These are phyloP conservation scores for Strobilomyces confusus DNA, from an alignment of 768 basidiomycete genomes.

Conservation along the genomic window DNA sequence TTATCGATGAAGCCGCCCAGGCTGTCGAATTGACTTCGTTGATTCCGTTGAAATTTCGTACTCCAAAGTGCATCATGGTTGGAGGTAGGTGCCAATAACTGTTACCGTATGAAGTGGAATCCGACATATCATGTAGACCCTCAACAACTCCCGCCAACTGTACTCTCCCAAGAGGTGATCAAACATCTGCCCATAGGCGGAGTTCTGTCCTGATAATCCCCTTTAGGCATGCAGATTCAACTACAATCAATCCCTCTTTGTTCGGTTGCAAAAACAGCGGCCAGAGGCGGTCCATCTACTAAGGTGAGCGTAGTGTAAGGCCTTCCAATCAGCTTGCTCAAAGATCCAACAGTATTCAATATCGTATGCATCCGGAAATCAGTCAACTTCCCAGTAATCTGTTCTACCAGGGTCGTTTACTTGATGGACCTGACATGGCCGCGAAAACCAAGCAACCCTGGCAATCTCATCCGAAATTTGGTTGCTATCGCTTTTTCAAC, in stretches of 20 bases:
- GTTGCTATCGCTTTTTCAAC: slow-evolving; percentile 88
- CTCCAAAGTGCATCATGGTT: slow-evolving; percentile 84
- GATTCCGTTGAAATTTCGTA: slow-evolving; percentile 89
- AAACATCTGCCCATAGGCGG: slow-evolving; percentile 16
- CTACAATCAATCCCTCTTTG: slow-evolving; percentile 92
- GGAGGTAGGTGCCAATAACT: slow-evolving; percentile 50
- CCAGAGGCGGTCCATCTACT: slow-evolving; percentile 87
- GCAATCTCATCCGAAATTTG: slow-evolving; percentile 76
- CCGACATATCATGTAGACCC: slow-evolving; percentile 48
- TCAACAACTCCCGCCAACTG: slow-evolving; percentile 94
- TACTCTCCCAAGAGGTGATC: slow-evolving; percentile 57
- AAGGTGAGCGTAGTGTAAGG: slow-evolving; percentile 48
- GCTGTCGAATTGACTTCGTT: slow-evolving; percentile 92
- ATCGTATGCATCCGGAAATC: slow-evolving; percentile 98
- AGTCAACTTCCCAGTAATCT: slow-evolving; percentile 82
- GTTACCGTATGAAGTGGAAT: neutral
- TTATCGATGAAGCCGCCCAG: slow-evolving; percentile 98
- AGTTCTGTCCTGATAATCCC: slow-evolving; percentile 7
- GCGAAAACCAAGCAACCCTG: slow-evolving; percentile 78
- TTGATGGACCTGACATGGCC: slow-evolving; percentile 89
- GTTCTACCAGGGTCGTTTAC: slow-evolving; percentile 78
- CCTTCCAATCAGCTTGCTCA: neutral
- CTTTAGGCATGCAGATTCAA: slow-evolving; percentile 58
- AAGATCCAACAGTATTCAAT: slow-evolving; percentile 73
- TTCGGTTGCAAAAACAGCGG: slow-evolving; percentile 76